Percentiles rank a stretch among this genome's conserved stretches.
phyloP scores from a whole-genome alignment of 306 rosid genomes.

The Adenanthera pavonina region DNA sequence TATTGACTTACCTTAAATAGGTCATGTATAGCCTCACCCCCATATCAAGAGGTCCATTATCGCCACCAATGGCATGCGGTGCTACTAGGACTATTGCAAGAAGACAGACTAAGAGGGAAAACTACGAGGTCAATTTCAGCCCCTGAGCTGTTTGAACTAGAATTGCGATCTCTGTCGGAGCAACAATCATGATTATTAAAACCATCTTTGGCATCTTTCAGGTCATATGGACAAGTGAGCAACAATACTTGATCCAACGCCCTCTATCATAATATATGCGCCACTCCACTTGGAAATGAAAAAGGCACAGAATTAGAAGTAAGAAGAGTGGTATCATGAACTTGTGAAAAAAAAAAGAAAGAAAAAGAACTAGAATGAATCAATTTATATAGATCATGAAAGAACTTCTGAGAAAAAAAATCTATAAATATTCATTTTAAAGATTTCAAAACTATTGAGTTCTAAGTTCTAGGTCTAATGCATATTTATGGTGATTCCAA shows the following conservation, averaged over 20 bases:
- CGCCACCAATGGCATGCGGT: slow-evolving; percentile 89
- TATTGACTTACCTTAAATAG: slow-evolving; percentile 56
- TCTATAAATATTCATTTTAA: background rate
- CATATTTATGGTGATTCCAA: background rate
- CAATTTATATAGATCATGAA: background rate
- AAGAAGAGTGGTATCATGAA: background rate
- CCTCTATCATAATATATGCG: slow-evolving; percentile 83
- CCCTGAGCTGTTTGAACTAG: slow-evolving; percentile 35
- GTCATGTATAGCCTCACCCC: slow-evolving; percentile 80
- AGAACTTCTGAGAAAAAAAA: background rate
- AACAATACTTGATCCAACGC: slow-evolving; percentile 68
- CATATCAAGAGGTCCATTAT: slow-evolving; percentile 77
- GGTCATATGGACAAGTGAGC: slow-evolving; percentile 62
- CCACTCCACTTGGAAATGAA: slow-evolving; percentile 69
- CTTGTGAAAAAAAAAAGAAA: background rate
- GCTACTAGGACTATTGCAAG: slow-evolving; percentile 81
- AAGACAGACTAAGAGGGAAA: slow-evolving; percentile 70
- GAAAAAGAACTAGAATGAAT: background rate
- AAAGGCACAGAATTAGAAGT: background rate
- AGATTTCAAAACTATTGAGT: background rate
- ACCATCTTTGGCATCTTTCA: slow-evolving; percentile 37
- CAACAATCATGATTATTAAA: slow-evolving; percentile 39
- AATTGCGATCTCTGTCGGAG: slow-evolving; percentile 18
- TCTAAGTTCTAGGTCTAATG: background rate
- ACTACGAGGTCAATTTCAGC: slow-evolving; percentile 59